A percentile compares a stretch with the other conserved stretches of the same genome.
These are phyloP conservation scores for Gossypium ekmanianum DNA, from an alignment of 345 rosid genomes.

Conservation along the genomic window DNA sequence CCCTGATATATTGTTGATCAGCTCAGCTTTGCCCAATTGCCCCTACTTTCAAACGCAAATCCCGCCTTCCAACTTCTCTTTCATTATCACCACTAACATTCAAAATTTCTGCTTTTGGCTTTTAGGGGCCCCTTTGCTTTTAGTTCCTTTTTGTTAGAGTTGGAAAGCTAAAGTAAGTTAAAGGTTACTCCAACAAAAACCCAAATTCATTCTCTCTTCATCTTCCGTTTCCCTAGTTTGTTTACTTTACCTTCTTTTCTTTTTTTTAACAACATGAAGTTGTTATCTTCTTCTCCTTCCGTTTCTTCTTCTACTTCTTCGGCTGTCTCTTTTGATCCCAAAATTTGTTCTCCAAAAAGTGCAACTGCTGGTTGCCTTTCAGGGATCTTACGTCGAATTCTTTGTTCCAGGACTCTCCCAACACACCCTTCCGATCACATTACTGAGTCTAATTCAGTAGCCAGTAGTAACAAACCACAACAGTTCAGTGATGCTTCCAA, in stretches of 20 bases:
- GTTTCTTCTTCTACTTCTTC: slow-evolving; percentile 32
- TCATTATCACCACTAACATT: slow-evolving; percentile 16
- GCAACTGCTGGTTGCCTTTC: slow-evolving; percentile 42
- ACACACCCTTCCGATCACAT: slow-evolving; percentile 55
- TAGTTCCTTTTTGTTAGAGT: slow-evolving; percentile 13
- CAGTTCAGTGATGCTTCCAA: slow-evolving; percentile 5
- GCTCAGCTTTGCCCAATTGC: background rate
- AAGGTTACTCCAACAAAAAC: slow-evolving; percentile 3
- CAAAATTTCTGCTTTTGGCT: slow-evolving; percentile 15
- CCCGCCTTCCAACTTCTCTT: slow-evolving; percentile 40
- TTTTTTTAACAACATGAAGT: slow-evolving; percentile 29
- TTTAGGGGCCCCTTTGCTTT: background rate
- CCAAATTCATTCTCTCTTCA: background rate
- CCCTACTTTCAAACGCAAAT: slow-evolving; percentile 48
- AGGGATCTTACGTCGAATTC: slow-evolving; percentile 48
- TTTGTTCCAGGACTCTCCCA: slow-evolving; percentile 51
- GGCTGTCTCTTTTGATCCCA: slow-evolving; percentile 22
- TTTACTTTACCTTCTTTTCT: background rate
- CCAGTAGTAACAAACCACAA: slow-evolving; percentile 16
- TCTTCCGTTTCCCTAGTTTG: background rate
- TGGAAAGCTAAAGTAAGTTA: background rate
- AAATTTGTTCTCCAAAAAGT: slow-evolving; percentile 33
- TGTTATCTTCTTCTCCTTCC: slow-evolving; percentile 38
- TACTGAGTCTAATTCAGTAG: slow-evolving; percentile 28
- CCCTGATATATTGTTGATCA: slow-evolving; percentile 10